Base-by-base conservation (phyloP, 805 yeast species). In the Blastobotrys chiropterorum region DNA sequence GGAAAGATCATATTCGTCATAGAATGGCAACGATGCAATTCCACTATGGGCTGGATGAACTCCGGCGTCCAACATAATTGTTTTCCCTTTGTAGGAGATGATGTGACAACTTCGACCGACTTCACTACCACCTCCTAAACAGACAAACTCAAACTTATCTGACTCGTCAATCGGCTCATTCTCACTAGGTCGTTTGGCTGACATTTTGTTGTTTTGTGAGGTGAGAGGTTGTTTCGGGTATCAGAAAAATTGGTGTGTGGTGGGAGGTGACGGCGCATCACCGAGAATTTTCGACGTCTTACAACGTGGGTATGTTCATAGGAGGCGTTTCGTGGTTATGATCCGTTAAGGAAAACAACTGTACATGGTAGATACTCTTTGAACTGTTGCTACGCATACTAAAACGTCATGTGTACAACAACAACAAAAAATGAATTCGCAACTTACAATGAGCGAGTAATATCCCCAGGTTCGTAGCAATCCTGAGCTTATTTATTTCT, bases 91-190 rank as follows among this genome's bases (percentile, higher is more conserved):
- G 70, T 85, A 94, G 59, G 86, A 90, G 31, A 94, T 74, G 44
- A 94, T 83, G 64, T 94, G 99, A 64, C 98, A 92, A 34, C 97
- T 88, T 54, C 99, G 72, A 2, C 99, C 99, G 4, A 94, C 99
- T 67, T 94, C 99, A 60, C 86, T 88, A 57, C 98, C 95, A n/a
- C 98, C 99, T 5, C 99, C 99, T 4, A 94, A 77, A 20, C 96
- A 90, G 55, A 86, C 80, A 72, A 94, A 94, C 65, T 80, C 80
- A 55, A 86, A 72, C 15, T 66, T 60, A 49, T 78, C 75, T 34
- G 56, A 46, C 22, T 60, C 60, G 40, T 67, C 69, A 22, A 51
- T 22, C 45, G 48, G 45, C 40, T 52, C 54, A 38, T 44, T 40
- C 8, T 47, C 54, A 6, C 31, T 40, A 16, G 48, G 54, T n/a